These are phyloP conservation scores for Panicum miliaceum DNA, from an alignment of 176 grass and related monocot genomes.

Conservation along the genomic window DNA sequence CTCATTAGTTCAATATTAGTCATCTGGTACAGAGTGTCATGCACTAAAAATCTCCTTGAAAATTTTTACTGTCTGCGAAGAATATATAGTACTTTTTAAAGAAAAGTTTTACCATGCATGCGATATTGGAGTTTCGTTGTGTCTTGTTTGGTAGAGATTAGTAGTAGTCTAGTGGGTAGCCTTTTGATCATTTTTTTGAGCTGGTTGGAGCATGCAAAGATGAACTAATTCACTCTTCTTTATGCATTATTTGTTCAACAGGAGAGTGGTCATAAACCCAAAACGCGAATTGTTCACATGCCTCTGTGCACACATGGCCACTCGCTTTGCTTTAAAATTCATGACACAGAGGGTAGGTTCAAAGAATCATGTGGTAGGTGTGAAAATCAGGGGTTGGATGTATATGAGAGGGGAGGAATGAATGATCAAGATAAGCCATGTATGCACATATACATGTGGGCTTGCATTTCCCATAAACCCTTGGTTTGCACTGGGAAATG, in stretches of 20 bases:
- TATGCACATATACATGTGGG: no score
- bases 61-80: background rate
- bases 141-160: background rate
- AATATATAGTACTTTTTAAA: background rate
- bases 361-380: no score
- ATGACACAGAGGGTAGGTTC: no score
- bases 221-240: conserved; percentile 7
- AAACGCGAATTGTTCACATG: no score
- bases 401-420: no score
- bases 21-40: background rate
- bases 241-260: conserved; percentile 31
- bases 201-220: background rate
- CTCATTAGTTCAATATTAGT: conserved; percentile 26
- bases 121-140: background rate
- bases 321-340: no score
- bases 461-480: background rate
- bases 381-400: no score
- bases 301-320: no score
- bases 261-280: background rate
- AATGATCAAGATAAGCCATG: no score
- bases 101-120: background rate
- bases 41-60: conserved; percentile 11
- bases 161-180: background rate
- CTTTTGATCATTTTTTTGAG: conserved; percentile 22
- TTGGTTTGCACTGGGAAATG: background rate